Base-by-base conservation (phyloP, 495 filamentous ascomycete genomes). In the Letharia lupina region DNA sequence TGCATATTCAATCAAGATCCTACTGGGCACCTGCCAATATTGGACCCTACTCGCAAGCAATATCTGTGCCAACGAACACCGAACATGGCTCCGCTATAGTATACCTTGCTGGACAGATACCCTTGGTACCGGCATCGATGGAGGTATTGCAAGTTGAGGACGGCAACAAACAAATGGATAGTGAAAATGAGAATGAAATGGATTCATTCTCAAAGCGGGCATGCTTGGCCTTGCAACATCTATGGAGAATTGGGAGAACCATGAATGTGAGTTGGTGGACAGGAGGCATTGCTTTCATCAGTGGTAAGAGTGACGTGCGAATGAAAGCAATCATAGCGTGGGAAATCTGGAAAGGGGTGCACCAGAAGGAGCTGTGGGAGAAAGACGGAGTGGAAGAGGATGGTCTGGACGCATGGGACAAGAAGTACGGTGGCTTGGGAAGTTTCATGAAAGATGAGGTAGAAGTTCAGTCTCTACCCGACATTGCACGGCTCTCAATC, bases 11-110 rank as follows among this genome's bases (percentile, higher is more conserved):
- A 73, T 91, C 89, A 20, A 82, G 89, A 37, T 94, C 90, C 5
- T 97, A 98, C 81, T 99, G 94, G 94, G 95, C 94, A 2, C 94
- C 94, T 0, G 93, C 95, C 11, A 98, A 98, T 69, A 99, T 99
- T 62, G 94, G 94, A 0, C 94, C 95, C 0, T 99, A 99, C 74
- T 95, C 91, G 16, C 94, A 99, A 77, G 91, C 94, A 1, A 86
- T 94, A 58, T 79, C 84, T 23, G 74, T 86, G 28, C 85, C 85
- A 41, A 47, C 52, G 65, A 69, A 71, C 59, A 70, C 70, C 47
- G 44, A 69, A 4, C 52, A 65, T 16, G 48, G 39, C 12, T 54
- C 62, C 3, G 35, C 50, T 67, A 8, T 86, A 58, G 78, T 88
- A 15, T 83, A 83, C 60, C 80, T 96, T 16, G 93, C 95, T 1